Evolutionary conservation across 2,329 filamentous ascomycete genomes (phyloP).

Genomic region (Fusarium sp.): DNA sequence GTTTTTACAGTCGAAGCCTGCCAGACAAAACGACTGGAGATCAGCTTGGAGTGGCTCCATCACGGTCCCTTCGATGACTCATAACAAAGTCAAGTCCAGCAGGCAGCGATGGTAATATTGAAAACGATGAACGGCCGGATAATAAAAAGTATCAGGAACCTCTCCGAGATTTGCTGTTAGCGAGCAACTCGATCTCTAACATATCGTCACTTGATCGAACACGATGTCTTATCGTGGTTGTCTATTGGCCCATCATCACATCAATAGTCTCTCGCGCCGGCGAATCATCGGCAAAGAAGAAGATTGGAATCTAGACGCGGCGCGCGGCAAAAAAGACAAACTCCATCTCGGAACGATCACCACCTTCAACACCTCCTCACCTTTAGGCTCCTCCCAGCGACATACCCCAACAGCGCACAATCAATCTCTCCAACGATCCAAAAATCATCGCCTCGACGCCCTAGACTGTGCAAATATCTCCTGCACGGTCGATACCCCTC

Average conservation of each 20-base stretch:
- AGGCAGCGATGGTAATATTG: background rate
- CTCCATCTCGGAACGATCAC: slow-evolving; percentile 36
- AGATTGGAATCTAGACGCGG: slow-evolving; percentile 40
- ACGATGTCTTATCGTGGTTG: slow-evolving; percentile 33
- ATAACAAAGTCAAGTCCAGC: slow-evolving; percentile 1
- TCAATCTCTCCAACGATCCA: slow-evolving; percentile 7
- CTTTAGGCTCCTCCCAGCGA: slow-evolving; percentile 36
- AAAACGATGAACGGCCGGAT: too few species aligned
- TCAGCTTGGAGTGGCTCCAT: slow-evolving; percentile 19
- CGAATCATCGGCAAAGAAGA: slow-evolving; percentile 50
- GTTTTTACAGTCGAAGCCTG: too few species aligned
- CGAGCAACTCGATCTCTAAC: background rate
- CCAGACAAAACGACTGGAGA: background rate
- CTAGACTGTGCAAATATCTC: slow-evolving; percentile 66
- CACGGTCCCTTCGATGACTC: slow-evolving; percentile 28
- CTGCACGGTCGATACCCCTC: slow-evolving; percentile 64
- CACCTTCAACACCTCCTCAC: slow-evolving; percentile 33
- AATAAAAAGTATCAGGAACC: background rate
- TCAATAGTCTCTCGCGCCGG: slow-evolving; percentile 40
- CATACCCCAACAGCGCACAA: slow-evolving; percentile 30
- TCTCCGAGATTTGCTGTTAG: background rate
- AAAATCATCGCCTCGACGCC: slow-evolving; percentile 26
- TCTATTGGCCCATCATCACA: slow-evolving; percentile 30
- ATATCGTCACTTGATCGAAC: slow-evolving; percentile 24
- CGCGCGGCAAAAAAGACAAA: slow-evolving; percentile 46